Base-by-base conservation (phyloP, 192 early-diverging fungal genomes). In the Obelidium mucronatum region DNA sequence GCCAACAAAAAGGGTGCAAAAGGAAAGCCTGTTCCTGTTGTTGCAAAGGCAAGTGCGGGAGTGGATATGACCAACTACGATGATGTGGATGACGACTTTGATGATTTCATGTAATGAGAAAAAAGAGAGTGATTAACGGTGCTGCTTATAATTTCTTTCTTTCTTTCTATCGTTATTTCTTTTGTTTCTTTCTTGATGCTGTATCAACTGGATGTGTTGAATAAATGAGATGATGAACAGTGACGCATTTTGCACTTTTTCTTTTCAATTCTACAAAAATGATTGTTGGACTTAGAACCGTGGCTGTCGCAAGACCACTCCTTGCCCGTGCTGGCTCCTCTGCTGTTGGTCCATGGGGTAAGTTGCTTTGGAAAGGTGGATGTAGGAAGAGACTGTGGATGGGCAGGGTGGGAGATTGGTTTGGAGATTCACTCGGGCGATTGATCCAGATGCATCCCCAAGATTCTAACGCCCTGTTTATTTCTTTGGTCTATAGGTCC, bases 21-120 rank as follows among this genome's bases (percentile, higher is more conserved):
- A 24, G 70, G 60, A 81, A 83, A 81, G 75, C 74, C 26, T 56
- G 33, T 42, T 17, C 42, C 68, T 22, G 84, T 78, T 40, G 76
- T 81, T 19, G 68, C 81, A 17, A 85, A 85, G 44, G 75, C 83
- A 30, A 78, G 79, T 34, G 74, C 67, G 76, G 66, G 66, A 61
- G 30, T 15, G 44, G 62, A 59, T 11, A 51, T 52, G 44, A 76
- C 70, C 17, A 72, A 56, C 22, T 58, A 76, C 65, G 31, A 19
- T n/a, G 53, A 44, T 34, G 65, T 33, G 15, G 36, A 76, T 36
- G 78, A 80, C 39, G 81, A 83, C 31, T 83, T 67, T 53, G 83
- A 84, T 28, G 83, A 84, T 62, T 84, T 84, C 52, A 84, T 84
- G 83, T 84, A 80, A 70, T 19, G 44, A 48, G 44, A 48, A 19